Evolutionary conservation across 371 early-diverging fungal species (phyloP).

Genomic region (Parasitella parasitica): DNA sequence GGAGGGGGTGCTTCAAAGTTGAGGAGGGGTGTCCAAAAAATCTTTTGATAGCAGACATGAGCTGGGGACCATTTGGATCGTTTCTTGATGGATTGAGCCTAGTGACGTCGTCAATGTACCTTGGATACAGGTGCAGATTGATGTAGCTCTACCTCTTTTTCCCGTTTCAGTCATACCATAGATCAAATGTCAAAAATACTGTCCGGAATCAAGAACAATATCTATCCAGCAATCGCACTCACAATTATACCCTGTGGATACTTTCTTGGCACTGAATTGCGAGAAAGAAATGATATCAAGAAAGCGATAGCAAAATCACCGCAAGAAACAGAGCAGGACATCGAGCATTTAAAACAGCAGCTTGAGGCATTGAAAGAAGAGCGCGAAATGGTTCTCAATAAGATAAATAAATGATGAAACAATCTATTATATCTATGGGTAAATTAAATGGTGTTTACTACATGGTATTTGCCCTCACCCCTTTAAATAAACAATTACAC

Average conservation of each 20-base stretch:
- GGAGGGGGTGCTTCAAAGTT: neutral
- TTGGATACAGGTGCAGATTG: neutral
- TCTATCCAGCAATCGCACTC: slow-evolving; percentile 20
- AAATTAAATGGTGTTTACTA: neutral
- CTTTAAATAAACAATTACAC: neutral
- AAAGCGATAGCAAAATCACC: neutral
- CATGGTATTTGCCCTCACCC: neutral
- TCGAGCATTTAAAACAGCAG: slow-evolving; percentile 19
- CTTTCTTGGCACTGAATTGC: slow-evolving; percentile 20
- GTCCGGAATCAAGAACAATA: slow-evolving; percentile 18
- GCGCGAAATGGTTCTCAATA: slow-evolving; percentile 17
- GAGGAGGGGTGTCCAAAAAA: slow-evolving; percentile 6
- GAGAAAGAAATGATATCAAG: slow-evolving; percentile 22
- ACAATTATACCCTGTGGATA: slow-evolving; percentile 26
- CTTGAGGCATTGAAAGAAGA: slow-evolving; percentile 22
- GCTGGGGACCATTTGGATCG: neutral
- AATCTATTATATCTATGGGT: neutral
- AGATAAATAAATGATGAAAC: slow-evolving; percentile 3
- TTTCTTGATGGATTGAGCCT: neutral
- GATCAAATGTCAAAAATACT: slow-evolving; percentile 5
- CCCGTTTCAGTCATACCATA: neutral
- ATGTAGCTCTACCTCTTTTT: neutral
- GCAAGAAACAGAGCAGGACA: slow-evolving; percentile 1
- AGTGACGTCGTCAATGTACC: neutral
- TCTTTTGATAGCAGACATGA: neutral